Evolutionary conservation across 306 rosid species (phyloP), one percentile per base, ranked within the genome.

Genomic region (Senna siamea): DNA sequence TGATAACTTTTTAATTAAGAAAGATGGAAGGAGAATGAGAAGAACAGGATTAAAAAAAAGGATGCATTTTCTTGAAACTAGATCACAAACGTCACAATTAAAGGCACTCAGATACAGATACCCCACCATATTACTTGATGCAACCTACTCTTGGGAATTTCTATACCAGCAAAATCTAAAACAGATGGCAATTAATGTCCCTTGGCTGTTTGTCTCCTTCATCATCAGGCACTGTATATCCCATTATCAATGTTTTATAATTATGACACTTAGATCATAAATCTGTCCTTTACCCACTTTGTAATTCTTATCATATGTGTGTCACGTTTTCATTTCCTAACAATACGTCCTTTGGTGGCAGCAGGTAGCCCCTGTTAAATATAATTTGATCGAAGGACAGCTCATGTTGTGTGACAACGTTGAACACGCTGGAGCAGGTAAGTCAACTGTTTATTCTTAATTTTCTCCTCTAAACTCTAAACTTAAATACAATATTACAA

Each of bases 361-460:
- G 87, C 76, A 80, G 85, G 80, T 73, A 47, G 76, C 68, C 52
- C 56, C 4, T 12, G 19, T 68, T 67, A 34, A n/a, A 70, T 66
- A 44, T 47, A 68, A 22, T 59, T n/a, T 63, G 47, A 68, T 18
- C 2, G 7, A 50, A 8, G 8, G 43, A 32, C 66, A 34, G 43
- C 71, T 48, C 47, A 72, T 35, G 6, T 35, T 18, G 26, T 28
- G 13, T 5, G 22, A 68, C 64, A 14, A 37, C 12, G 62, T n/a
- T 71, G 74, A 79, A 66, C 52, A 46, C 30, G 51, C 1, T 66
- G 81, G 79, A 74, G 81, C 79, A 74, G 89, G 78, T 79, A 43
- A 66, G 57, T 68, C 56, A 19, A 59, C 40, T 60, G 37, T 28
- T 61, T 46, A 6, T 72, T 37, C 23, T 57, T 15, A 11, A 20